phyloP scores from a whole-genome alignment of 805 yeast species.

The Candida germanica region DNA sequence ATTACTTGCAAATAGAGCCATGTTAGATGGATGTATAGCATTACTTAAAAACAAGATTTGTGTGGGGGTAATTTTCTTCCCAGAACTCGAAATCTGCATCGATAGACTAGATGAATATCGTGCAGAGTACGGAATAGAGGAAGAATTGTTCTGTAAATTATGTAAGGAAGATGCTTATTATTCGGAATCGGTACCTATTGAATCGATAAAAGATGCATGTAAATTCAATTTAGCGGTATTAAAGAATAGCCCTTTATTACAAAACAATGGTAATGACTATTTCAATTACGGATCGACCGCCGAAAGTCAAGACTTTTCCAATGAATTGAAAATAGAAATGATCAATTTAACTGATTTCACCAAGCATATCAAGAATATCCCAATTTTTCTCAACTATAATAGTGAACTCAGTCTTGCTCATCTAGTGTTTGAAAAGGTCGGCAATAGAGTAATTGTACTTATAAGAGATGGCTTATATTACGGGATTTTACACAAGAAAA shows the following conservation, averaged over 20 bases:
- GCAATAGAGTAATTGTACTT: conserved; percentile 47
- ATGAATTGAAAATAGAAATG: conserved; percentile 8
- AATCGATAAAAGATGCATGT: conserved; percentile 5
- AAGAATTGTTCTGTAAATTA: conserved; percentile 30
- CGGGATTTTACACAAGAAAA: conserved; percentile 54
- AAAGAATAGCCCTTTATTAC: conserved; percentile 2
- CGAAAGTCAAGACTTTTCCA: conserved; percentile 1
- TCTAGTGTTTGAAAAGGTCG: conserved; percentile 49
- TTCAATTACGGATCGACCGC: conserved; percentile 21
- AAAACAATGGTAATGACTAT: conserved; percentile 17
- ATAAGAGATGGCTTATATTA: conserved; percentile 44
- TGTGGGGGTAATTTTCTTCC: conserved; percentile 48
- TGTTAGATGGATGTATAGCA: conserved; percentile 54
- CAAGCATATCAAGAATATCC: conserved; percentile 41
- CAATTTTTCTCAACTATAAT: conserved; percentile 45
- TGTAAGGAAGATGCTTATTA: conserved; percentile 12
- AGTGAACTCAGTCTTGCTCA: conserved; percentile 51
- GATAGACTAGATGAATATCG: conserved; percentile 39
- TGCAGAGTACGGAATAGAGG: conserved; percentile 20
- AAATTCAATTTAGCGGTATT: conserved; percentile 12
- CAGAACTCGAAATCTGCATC: conserved; percentile 50
- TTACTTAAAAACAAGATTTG: conserved; percentile 32
- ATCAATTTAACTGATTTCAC: conserved; percentile 37
- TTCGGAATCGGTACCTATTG: conserved; percentile 1
- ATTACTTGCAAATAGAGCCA: conserved; percentile 37